These are phyloP conservation scores for Rusavskia elegans DNA, from an alignment of 495 filamentous ascomycete genomes.

Conservation along the genomic window DNA sequence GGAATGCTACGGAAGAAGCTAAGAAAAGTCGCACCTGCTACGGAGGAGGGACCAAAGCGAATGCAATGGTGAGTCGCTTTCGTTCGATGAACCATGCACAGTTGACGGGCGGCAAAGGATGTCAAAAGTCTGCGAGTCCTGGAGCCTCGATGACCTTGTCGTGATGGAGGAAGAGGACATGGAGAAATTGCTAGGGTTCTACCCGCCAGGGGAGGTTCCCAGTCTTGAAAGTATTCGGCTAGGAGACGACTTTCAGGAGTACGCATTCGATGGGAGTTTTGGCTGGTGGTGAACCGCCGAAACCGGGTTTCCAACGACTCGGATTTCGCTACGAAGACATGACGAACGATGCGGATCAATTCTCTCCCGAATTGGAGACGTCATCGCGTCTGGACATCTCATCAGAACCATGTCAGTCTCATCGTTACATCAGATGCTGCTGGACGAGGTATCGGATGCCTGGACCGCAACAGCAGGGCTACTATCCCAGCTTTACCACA, in stretches of 20 bases:
- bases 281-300: slow-evolving; percentile 15
- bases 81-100: background rate
- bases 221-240: slow-evolving; percentile 23
- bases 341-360: too few relatives aligned
- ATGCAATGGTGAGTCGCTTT: slow-evolving; percentile 63
- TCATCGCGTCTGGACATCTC: too few relatives aligned
- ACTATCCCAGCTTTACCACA: too few relatives aligned
- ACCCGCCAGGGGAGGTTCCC: slow-evolving; percentile 33
- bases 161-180: slow-evolving; percentile 75
- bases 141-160: slow-evolving; percentile 73
- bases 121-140: slow-evolving; percentile 76
- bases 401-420: too few relatives aligned
- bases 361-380: too few relatives aligned
- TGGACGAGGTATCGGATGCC: too few relatives aligned
- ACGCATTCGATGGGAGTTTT: slow-evolving; percentile 20
- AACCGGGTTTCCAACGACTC: background rate
- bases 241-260: background rate
- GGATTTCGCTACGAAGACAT: background rate
- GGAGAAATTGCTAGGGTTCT: slow-evolving; percentile 56
- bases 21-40: slow-evolving; percentile 53
- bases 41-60: slow-evolving; percentile 64
- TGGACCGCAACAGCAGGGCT: too few relatives aligned
- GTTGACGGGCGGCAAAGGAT: slow-evolving; percentile 37
- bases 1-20: slow-evolving; percentile 67
- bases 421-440: too few relatives aligned